phyloP scores from a whole-genome alignment of 495 filamentous ascomycete species.

The Aspergillus cavernicola region DNA sequence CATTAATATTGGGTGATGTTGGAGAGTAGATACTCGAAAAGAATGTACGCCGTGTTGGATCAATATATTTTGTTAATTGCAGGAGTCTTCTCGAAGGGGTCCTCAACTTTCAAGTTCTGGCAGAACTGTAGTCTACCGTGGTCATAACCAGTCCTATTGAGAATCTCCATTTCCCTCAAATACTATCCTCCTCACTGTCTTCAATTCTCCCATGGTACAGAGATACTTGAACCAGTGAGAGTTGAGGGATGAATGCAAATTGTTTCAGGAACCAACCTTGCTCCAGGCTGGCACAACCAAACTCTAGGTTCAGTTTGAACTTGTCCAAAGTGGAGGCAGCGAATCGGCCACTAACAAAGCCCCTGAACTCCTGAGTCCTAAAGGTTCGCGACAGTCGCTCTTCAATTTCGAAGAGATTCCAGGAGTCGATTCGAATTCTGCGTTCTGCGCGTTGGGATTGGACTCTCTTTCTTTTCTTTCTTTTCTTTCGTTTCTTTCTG shows the following conservation, averaged over 20 bases:
- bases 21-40: no score
- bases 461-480: not conserved
- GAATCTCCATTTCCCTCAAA: not conserved
- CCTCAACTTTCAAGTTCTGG: no score
- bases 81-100: no score
- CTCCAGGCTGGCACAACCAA: constrained; percentile 4
- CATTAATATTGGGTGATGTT: no score
- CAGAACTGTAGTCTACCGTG: no score
- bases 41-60: no score
- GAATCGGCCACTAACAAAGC: constrained; percentile 15
- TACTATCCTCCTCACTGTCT: no score
- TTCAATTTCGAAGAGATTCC: no score
- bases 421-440: no score
- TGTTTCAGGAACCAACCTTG: constrained; percentile 1
- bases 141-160: no score
- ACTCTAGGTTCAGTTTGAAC: constrained; percentile 1
- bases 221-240: not conserved
- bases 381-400: constrained; percentile 11
- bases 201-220: not conserved
- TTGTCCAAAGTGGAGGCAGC: constrained; percentile 15
- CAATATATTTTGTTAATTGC: no score
- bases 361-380: constrained; percentile 20
- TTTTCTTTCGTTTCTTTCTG: not conserved
- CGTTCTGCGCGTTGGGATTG: not conserved
- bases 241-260: not conserved